Conservation (phyloP, 1,139 yeast genomes). For the Candida frijolesensis region DNA sequence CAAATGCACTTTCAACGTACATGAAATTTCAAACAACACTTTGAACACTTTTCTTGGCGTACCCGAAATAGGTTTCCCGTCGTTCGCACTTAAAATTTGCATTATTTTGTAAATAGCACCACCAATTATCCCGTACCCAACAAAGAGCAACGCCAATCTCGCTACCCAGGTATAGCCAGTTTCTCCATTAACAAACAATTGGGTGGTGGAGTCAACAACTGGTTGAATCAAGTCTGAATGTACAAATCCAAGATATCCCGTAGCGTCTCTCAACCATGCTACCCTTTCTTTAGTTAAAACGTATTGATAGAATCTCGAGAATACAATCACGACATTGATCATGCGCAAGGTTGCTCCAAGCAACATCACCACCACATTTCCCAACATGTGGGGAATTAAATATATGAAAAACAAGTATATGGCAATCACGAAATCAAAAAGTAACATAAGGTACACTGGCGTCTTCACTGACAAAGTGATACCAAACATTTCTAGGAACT, state of each 20-base stretch:
- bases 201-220: conserved; percentile 16
- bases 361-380: conserved; percentile 26
- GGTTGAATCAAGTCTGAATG: conserved; percentile 21
- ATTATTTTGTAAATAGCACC: conserved; percentile 33
- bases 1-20: conserved; percentile 70
- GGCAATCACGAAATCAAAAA: conserved; percentile 46
- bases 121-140: conserved; percentile 44
- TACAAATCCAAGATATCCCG: background rate
- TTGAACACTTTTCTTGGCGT: conserved; percentile 51
- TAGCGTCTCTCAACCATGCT: background rate
- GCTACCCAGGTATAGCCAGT: conserved; percentile 29
- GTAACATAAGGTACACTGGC: conserved; percentile 37
- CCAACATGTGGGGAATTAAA: conserved; percentile 56
- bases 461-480: conserved; percentile 36
- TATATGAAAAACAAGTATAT: conserved; percentile 50
- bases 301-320: background rate
- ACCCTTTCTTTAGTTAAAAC: background rate
- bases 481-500: conserved; percentile 40
- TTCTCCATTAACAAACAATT: conserved; percentile 21
- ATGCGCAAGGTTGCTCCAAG: background rate
- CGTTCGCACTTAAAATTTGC: conserved; percentile 30
- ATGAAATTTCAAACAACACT: conserved; percentile 51
- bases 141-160: conserved; percentile 30
- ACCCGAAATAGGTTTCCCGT: conserved; percentile 50
- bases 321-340: background rate